Evolutionary conservation across 768 basidiomycete species (phyloP), one percentile per base, ranked within the genome.

Genomic region (Xerocomellus amylosporus): DNA sequence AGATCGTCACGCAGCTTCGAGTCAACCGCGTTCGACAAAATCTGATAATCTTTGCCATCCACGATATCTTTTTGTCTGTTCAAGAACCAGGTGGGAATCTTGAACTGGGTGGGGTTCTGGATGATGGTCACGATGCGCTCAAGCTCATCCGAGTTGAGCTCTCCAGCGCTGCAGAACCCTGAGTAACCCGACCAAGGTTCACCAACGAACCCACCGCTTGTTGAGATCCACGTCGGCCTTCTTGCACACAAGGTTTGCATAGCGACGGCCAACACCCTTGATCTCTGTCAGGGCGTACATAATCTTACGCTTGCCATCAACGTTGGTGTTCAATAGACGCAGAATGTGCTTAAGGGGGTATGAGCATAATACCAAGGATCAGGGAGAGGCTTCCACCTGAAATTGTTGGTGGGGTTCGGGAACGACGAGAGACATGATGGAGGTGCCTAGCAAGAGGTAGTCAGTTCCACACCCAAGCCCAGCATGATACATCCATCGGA

Each of bases 271-370:
- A 57, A 99, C 97, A 85, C 97, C 97, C 83, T 98, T 98, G 83
- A 99, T 99, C 81, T 99, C 97, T 45, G 97, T 98, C 80, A 98
- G 74, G 67, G 97, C 96, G 74, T 93, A 98, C 90, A 93, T 98
- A 75, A 99, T 89, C 81, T 99, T 99, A 67, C 97, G 87, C 74
- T 96, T 95, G 64, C 97, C 97, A 75, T 98, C 96, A 63, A 99
- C 97, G 80, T 98, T 98, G 73, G 97, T 98, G 83, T 98, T 98
- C 65, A 97, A 81, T 42, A 99, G 86, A 89, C 97, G 97, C 57
- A 99, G 79, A 75, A 99, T 99, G 85, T 98, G 97, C 93, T 98
- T 68, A 38, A 65, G 33, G 19, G 34, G 14, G 14, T 33, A 31
- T 62, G 53, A 53, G 60, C 46, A 37, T 31, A 37, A 19, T 33